phyloP scores from a whole-genome alignment of 257 asterid genomes.

The Jacaranda mimosifolia region DNA sequence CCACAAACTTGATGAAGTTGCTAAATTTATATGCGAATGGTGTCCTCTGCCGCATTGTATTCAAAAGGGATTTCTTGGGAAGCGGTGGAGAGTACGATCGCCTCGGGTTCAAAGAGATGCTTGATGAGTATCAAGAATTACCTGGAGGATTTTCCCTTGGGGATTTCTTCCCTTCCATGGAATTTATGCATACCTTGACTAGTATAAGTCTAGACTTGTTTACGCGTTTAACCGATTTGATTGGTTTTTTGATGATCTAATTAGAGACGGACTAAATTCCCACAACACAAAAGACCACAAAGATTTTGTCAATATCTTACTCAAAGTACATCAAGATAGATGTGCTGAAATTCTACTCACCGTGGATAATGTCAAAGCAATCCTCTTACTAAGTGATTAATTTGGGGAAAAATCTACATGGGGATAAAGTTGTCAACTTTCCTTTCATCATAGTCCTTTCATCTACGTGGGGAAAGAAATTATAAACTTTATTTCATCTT shows the following conservation, averaged over 20 bases:
- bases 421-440: too few species aligned
- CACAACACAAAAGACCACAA: constrained; percentile 27
- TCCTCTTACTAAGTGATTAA: constrained; percentile 52
- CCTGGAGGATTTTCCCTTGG: constrained; percentile 67
- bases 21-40: constrained; percentile 55
- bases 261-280: constrained; percentile 43
- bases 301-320: constrained; percentile 70
- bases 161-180: constrained; percentile 72
- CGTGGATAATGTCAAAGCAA: constrained; percentile 69
- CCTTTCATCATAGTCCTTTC: too few species aligned
- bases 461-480: too few species aligned
- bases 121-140: constrained; percentile 54
- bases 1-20: constrained; percentile 39
- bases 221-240: constrained; percentile 55
- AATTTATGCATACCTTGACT: constrained; percentile 53
- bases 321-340: constrained; percentile 40
- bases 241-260: constrained; percentile 46
- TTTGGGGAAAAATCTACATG: too few species aligned
- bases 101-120: constrained; percentile 57
- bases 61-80: constrained; percentile 53
- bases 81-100: constrained; percentile 57
- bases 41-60: constrained; percentile 55
- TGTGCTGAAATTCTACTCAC: constrained; percentile 53
- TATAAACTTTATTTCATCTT: too few species aligned
- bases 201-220: constrained; percentile 52